Base-by-base conservation (phyloP, 2,329 filamentous ascomycete genomes). In the Tolypocladium pustulatum region DNA sequence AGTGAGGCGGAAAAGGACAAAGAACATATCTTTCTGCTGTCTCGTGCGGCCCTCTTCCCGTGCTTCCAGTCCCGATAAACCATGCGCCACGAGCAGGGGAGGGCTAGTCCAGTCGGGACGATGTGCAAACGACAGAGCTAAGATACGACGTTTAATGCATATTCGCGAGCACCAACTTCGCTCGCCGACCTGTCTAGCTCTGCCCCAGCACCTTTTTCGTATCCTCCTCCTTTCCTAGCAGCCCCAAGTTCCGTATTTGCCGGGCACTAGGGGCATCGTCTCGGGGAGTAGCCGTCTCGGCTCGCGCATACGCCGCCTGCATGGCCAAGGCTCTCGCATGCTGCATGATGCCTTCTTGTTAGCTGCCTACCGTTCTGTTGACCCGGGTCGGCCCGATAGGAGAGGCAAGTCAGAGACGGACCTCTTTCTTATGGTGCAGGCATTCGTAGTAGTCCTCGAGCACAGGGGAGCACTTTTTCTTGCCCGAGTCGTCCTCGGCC, bases 391-490 rank as follows among this genome's bases (percentile, higher is more conserved):
- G 30, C 49, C 36, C 49, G 27, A n/a, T 10, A 3, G n/a, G 27
- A 3, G 46, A 32, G 25, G 15, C 20, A 4, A 51, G 17, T 25
- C 9, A 27, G 40, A 41, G 20, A 75, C 84, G 60, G 70, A 97
- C 94, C 90, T 99, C 94, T 80, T 99, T 99, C 81, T 89, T 91
- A 81, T 99, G 94, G 75, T 99, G 94, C 71, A 99, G 78, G 76
- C 95, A 99, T 79, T 99, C 94, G 74, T 97, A 96, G 80, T 99
- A 99, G 73, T 99, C 94, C 74, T 99, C 94, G 65, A 97, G 81
- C 5, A 86, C 83, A 20, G 89, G 87, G 22, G 82, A 78, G 74
- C 95, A 99, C 78, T 96, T 96, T 75, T 86, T 88, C 79, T 92
- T 94, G 66, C 90, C 90, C 20, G 85, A 84, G 65, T 85, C 81